These are phyloP conservation scores for Eutypa lata DNA, from an alignment of 2,329 filamentous ascomycete species.

Conservation along the genomic window DNA sequence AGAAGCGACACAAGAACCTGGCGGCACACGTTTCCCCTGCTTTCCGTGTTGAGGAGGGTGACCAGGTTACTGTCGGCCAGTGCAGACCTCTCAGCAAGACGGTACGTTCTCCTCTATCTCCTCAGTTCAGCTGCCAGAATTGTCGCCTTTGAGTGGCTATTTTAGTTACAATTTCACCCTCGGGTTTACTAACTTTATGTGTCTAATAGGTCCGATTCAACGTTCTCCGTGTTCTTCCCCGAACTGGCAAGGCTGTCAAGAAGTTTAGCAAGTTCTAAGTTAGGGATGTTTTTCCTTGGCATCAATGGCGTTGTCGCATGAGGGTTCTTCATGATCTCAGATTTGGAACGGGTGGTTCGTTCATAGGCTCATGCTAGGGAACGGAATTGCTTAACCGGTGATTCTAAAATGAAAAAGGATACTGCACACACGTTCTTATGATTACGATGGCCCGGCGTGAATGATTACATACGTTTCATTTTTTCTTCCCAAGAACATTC, in stretches of 20 bases:
- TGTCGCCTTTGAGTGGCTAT: background rate
- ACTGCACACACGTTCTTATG: background rate
- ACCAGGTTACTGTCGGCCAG: conserved; percentile 98
- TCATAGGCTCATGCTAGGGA: conserved; percentile 31
- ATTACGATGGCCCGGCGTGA: background rate
- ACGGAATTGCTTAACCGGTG: conserved; percentile 29
- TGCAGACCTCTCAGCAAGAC: conserved; percentile 99
- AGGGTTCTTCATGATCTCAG: conserved; percentile 39
- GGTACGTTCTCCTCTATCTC: conserved; percentile 60
- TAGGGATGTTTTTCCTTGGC: conserved; percentile 42
- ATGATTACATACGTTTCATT: background rate
- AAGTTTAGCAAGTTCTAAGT: conserved; percentile 97
- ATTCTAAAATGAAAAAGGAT: conserved; percentile 30
- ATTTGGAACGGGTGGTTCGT: conserved; percentile 34
- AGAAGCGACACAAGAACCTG: conserved; percentile 99
- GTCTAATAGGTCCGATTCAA: conserved; percentile 87
- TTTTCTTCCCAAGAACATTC: background rate
- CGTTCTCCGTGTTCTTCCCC: conserved; percentile 95
- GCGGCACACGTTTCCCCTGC: conserved; percentile 97
- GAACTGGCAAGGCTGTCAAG: conserved; percentile 97
- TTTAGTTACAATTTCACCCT: background rate
- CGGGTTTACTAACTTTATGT: conserved; percentile 4
- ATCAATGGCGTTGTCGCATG: conserved; percentile 52
- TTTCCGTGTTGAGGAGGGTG: conserved; percentile 99
- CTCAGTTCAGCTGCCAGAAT: background rate